Conservation (phyloP, 768 basidiomycete genomes). For the Chalciporus sphaerocephalus region DNA sequence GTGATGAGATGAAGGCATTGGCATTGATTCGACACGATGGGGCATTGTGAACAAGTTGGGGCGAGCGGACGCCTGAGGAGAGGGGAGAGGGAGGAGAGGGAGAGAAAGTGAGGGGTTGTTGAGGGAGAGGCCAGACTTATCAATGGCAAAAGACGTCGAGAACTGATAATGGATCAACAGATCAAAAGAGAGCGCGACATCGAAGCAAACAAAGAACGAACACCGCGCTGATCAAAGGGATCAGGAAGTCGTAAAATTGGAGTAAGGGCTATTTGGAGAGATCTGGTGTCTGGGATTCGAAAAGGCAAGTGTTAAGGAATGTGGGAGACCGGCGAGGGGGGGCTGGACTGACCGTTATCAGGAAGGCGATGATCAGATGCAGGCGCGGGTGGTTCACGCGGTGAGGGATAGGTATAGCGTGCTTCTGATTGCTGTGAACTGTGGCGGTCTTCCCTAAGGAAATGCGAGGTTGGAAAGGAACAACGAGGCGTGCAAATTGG, state of each 20-base stretch:
- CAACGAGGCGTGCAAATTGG: slow-evolving; percentile 17
- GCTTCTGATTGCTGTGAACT: slow-evolving; percentile 21
- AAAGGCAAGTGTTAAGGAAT: slow-evolving; percentile 29
- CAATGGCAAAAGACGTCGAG: slow-evolving; percentile 31
- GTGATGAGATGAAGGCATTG: slow-evolving; percentile 34
- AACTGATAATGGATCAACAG: slow-evolving; percentile 39
- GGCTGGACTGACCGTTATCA: slow-evolving; percentile 29
- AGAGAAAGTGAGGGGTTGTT: slow-evolving; percentile 21
- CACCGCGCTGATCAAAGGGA: slow-evolving; percentile 34
- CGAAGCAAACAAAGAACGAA: slow-evolving; percentile 33
- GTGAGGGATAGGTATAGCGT: slow-evolving; percentile 18
- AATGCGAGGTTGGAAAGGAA: slow-evolving; percentile 13
- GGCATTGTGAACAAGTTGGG: slow-evolving; percentile 39
- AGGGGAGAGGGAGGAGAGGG: slow-evolving; percentile 15
- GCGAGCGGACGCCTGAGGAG: slow-evolving; percentile 11
- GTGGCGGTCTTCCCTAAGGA: slow-evolving; percentile 28
- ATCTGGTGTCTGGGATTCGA: slow-evolving; percentile 30
- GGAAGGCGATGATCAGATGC: slow-evolving; percentile 32
- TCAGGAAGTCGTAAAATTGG: slow-evolving; percentile 32
- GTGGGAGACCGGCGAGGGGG: slow-evolving; percentile 20
- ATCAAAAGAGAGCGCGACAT: slow-evolving; percentile 36
- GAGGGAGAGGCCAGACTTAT: slow-evolving; percentile 34
- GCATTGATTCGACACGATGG: slow-evolving; percentile 43
- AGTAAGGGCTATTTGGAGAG: slow-evolving; percentile 30
- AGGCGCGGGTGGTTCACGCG: slow-evolving; percentile 21